These are phyloP conservation scores for Cicer cuneatum DNA, from an alignment of 306 rosid genomes.

Conservation along the genomic window DNA sequence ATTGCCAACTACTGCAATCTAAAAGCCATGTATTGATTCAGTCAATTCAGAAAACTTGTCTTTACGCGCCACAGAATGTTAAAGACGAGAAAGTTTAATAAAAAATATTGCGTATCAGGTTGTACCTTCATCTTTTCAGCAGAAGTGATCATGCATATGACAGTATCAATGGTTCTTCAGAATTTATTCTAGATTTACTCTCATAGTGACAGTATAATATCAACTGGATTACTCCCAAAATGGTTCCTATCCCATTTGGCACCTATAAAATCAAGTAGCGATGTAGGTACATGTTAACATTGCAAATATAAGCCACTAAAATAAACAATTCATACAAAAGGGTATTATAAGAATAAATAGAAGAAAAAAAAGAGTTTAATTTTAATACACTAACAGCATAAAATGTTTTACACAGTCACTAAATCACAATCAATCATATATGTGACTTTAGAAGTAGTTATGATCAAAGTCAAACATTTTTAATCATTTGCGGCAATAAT, in stretches of 20 bases:
- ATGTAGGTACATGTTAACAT: slow-evolving; percentile 15
- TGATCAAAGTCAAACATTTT: too few relatives aligned
- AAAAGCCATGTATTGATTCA: slow-evolving; percentile 7
- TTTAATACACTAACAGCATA: too few relatives aligned
- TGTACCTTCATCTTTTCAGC: slow-evolving; percentile 40
- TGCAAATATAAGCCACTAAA: slow-evolving; percentile 1
- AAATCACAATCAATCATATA: too few relatives aligned
- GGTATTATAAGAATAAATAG: slow-evolving; percentile 3
- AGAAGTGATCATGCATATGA: slow-evolving; percentile 56
- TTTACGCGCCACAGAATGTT: slow-evolving; percentile 1
- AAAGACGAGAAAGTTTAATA: slow-evolving; percentile 32
- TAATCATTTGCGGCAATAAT: too few relatives aligned
- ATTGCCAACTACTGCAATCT: not conserved
- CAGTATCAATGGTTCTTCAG: slow-evolving; percentile 68
- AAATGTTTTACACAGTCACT: too few relatives aligned
- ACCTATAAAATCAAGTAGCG: slow-evolving; percentile 55
- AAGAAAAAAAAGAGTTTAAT: not conserved
- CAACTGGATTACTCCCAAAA: slow-evolving; percentile 79
- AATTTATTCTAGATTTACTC: slow-evolving; percentile 47
- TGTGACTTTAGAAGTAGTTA: too few relatives aligned
- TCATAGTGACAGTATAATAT: slow-evolving; percentile 61
- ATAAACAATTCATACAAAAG: not conserved
- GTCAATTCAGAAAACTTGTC: slow-evolving; percentile 25
- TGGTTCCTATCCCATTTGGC: slow-evolving; percentile 92
- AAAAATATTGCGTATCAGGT: slow-evolving; percentile 13